Conservation (phyloP, 768 basidiomycete genomes). For the Russula sp. region DNA sequence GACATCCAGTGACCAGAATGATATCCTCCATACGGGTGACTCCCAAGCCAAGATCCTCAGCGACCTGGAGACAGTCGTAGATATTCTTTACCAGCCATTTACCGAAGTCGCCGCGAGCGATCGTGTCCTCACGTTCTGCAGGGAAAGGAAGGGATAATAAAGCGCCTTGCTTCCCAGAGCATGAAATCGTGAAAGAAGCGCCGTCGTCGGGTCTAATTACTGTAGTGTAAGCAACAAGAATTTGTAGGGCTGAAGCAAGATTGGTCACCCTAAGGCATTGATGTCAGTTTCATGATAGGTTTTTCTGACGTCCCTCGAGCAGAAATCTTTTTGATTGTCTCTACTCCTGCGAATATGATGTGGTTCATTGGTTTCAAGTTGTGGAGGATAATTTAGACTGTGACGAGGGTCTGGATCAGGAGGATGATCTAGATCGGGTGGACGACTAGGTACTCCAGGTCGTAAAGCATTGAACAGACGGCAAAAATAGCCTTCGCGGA, state of each 20-base stretch:
- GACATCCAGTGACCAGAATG: background rate
- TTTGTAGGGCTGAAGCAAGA: background rate
- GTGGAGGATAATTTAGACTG: background rate
- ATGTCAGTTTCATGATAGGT: background rate
- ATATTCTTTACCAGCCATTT: background rate
- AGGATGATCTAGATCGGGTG: too few species aligned
- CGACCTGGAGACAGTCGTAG: background rate
- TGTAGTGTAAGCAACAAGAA: background rate
- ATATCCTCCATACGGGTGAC: background rate
- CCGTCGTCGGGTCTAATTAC: background rate
- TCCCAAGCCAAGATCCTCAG: background rate
- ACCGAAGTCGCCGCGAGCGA: background rate
- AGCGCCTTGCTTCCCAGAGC: background rate
- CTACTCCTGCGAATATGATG: background rate
- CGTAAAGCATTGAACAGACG: background rate
- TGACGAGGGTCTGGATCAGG: background rate
- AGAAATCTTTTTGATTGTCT: background rate
- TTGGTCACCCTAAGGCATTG: background rate
- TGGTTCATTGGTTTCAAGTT: background rate
- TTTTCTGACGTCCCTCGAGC: background rate
- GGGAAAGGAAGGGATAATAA: background rate
- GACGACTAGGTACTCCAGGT: too few species aligned
- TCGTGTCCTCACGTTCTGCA: background rate
- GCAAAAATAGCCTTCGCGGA: background rate
- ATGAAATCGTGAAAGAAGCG: background rate